phyloP scores from a whole-genome alignment of 2,329 filamentous ascomycete genomes.

The Exophiala sp. region DNA sequence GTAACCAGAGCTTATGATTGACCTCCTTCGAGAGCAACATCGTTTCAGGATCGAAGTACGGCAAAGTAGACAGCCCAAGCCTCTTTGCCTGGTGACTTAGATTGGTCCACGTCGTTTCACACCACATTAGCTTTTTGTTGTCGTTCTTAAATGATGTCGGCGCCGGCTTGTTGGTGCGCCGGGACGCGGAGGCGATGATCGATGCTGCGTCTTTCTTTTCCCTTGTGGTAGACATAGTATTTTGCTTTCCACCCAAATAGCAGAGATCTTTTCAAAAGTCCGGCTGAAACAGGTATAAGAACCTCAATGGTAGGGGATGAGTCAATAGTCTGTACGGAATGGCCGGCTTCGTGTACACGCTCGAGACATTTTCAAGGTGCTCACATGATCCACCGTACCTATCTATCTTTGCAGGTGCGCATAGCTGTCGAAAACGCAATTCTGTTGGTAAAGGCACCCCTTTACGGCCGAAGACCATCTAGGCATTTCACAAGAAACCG shows the following conservation, averaged over 20 bases:
- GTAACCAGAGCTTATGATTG: slow-evolving; percentile 25
- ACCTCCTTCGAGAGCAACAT: slow-evolving; percentile 27
- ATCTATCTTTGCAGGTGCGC: too few species aligned
- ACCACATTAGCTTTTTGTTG: slow-evolving; percentile 22
- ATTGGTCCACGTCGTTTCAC: slow-evolving; percentile 28
- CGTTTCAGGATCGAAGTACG: slow-evolving; percentile 28
- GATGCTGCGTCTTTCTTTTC: slow-evolving; percentile 17
- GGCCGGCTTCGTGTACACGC: too few species aligned
- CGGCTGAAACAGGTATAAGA: not conserved
- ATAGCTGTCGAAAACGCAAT: too few species aligned
- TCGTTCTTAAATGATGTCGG: slow-evolving; percentile 10
- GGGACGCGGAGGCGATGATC: slow-evolving; percentile 20
- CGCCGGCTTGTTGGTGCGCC: slow-evolving; percentile 4
- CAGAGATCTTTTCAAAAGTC: not conserved
- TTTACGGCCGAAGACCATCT: not conserved
- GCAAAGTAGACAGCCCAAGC: slow-evolving; percentile 16
- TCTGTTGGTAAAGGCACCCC: too few species aligned
- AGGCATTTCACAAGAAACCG: not conserved
- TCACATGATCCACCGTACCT: too few species aligned
- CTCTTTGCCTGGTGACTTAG: slow-evolving; percentile 26
- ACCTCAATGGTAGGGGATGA: too few species aligned
- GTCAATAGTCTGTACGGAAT: not conserved
- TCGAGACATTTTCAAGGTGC: too few species aligned
- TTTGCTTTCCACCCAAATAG: not conserved
- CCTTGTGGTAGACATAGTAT: not conserved